Base-by-base conservation (phyloP, 2,329 filamentous ascomycete species). In the Hypoxylon sp. region DNA sequence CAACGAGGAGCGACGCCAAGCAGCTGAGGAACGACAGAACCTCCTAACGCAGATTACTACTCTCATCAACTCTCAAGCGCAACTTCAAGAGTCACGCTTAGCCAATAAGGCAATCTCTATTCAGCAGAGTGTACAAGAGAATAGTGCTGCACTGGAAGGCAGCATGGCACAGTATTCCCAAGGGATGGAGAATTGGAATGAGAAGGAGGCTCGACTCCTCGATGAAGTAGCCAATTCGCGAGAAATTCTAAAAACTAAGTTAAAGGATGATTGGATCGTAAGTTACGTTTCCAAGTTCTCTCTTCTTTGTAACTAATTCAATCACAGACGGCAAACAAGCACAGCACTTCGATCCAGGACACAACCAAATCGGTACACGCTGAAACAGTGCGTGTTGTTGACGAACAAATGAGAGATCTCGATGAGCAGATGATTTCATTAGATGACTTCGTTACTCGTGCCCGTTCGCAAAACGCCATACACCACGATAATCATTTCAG, bases 351-450 rank as follows among this genome's bases (percentile, higher is more conserved):
- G 5, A 95, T 99, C 73, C 93, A 95, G 73, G 86, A 87, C 6
- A 92, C 92, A 0, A 94, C 95, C 0, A 91, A 92, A 73, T 93
- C 93, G 2, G 94, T 98, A 1, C 94, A 99, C 72, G 91, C 92
- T 34, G 92, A 97, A 80, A 98, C 95, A 0, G 89, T 97, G 30
- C 90, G 91, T 5, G 95, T 97, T 63, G 94, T 98, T 11, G 92
- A 95, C 75, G 90, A 92, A 63, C 96, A 99, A 80, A 92, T 97
- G 82, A 86, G 88, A 61, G 93, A 97, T 72, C 91, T 99, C 76
- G 91, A 92, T 67, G 87, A 85, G n/a, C 93, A 98, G 79, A 94
- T 99, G 87, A 88, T 90, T 62, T 92, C 93, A 1, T 86, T 99
- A 6, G 95, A 98, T 75, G 93, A 95, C 71, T 97, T 98, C 74